Evolutionary conservation across 306 rosid genomes (phyloP), one percentile per base, ranked within the genome.

Genomic region (Ormosia semicastrata): DNA sequence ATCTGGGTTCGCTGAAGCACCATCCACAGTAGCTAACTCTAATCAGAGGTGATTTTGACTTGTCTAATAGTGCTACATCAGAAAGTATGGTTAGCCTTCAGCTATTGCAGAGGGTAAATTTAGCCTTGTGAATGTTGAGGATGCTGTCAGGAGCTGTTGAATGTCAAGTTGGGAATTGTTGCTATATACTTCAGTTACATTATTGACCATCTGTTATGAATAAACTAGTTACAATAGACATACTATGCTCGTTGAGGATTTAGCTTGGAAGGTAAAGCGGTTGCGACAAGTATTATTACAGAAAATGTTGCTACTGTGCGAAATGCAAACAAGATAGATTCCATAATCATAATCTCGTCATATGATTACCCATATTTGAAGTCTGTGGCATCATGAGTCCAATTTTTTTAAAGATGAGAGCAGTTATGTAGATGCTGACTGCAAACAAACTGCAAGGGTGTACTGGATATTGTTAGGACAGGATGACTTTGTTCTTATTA

Each of bases 11-110:
- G 85, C 86, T 10, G 91, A 88, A 69, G 83, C 79, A n/a, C 89
- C 96, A 63, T 68, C 91, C 13, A 72, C 89, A 65, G 71, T 82
- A 65, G 80, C 78, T 49, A 85, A 93, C 81, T 83, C 91, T 29
- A 77, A 65, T 24, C 88, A 68, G 65, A 86, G 89, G 79, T 93
- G 94, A 84, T 77, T 57, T 46, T 76, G 73, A 72, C 75, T 78
- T 77, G 75, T 18, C 43, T 66, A 43, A 37, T 41, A 13, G 33
- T 43, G 36, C 71, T 39, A 40, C 13, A 72, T 68, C 67, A 88
- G 83, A 85, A 72, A 40, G 76, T 79, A 78, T 76, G 84, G 80
- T 56, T 88, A 63, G 77, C 37, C 82, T 72, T 77, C 82, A 60
- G 82, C 81, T 43, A 8, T 73, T 81, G 73, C 80, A 65, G 58